Conservation (phyloP, 345 rosid species). For the Citrus maxima region DNA sequence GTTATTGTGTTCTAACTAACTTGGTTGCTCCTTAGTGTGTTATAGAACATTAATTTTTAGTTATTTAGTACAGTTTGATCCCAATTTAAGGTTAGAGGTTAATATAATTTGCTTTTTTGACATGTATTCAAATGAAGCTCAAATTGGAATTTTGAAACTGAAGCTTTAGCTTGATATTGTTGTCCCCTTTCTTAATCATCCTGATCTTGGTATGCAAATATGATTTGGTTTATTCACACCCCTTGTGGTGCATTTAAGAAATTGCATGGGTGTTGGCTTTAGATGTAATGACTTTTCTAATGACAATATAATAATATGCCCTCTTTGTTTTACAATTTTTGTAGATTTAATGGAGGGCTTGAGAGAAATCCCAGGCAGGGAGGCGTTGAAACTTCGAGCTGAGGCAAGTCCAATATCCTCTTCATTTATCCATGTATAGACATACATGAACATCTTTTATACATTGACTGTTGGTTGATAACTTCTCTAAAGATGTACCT, state of each 20-base stretch:
- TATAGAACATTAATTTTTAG: background rate
- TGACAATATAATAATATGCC: background rate
- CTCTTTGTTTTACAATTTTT: background rate
- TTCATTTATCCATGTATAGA: background rate
- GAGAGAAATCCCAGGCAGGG: conserved; percentile 87
- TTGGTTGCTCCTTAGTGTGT: background rate
- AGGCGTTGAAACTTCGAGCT: conserved; percentile 88
- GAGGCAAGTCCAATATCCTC: conserved; percentile 46
- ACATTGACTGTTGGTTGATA: background rate
- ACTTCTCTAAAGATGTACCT: background rate
- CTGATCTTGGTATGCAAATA: background rate
- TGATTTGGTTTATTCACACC: background rate
- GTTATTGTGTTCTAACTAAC: background rate
- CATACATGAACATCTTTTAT: background rate
- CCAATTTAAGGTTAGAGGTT: background rate
- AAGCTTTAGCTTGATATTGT: background rate
- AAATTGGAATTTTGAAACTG: background rate
- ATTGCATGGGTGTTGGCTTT: background rate
- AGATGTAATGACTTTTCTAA: background rate
- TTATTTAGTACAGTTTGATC: too few relatives aligned
- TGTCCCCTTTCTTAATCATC: background rate
- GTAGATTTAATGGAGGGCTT: conserved; percentile 88
- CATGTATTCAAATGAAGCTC: background rate
- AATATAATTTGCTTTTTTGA: background rate
- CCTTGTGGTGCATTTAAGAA: background rate